These are phyloP conservation scores for Orbilia ellipsospora DNA, from an alignment of 2,329 filamentous ascomycete species.

Conservation along the genomic window DNA sequence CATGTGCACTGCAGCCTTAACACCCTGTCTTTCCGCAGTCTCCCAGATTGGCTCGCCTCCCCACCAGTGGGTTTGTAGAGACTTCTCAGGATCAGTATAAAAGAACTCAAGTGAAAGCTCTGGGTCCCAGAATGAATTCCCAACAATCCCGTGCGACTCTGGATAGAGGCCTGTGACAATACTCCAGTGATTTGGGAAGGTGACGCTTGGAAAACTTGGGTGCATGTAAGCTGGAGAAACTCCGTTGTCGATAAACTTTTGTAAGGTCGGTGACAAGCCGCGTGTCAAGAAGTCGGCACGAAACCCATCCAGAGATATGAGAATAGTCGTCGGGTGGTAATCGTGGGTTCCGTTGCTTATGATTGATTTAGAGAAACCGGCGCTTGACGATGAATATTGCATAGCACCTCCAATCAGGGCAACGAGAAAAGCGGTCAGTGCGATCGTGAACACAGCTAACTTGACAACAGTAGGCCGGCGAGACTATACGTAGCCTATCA, in stretches of 20 bases:
- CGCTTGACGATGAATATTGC: conserved; percentile 54
- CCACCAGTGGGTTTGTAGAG: conserved; percentile 93
- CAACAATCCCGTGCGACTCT: conserved; percentile 90
- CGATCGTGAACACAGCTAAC: conserved; percentile 50
- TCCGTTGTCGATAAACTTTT: conserved; percentile 80
- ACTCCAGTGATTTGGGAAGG: conserved; percentile 96
- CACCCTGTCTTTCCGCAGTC: conserved; percentile 83
- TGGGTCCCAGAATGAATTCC: conserved; percentile 95
- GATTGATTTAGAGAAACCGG: conserved; percentile 56
- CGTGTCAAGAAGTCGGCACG: conserved; percentile 90
- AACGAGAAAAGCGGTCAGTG: conserved; percentile 56
- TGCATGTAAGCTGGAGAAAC: conserved; percentile 92
- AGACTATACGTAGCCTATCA: conserved; percentile 45
- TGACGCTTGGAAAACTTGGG: conserved; percentile 94
- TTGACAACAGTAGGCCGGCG: conserved; percentile 57
- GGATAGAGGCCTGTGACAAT: conserved; percentile 91
- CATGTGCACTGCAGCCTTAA: conserved; percentile 91
- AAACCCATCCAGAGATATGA: conserved; percentile 95
- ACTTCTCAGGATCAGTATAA: conserved; percentile 80
- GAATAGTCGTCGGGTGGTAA: conserved; percentile 90
- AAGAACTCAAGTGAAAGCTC: conserved; percentile 80
- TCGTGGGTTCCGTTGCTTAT: conserved; percentile 84
- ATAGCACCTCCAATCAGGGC: conserved; percentile 58
- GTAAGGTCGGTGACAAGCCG: conserved; percentile 83
- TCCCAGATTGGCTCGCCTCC: conserved; percentile 92